Evolutionary conservation across 108 stramenopile species (phyloP).

Genomic region (Nitzschia inconspicua): DNA sequence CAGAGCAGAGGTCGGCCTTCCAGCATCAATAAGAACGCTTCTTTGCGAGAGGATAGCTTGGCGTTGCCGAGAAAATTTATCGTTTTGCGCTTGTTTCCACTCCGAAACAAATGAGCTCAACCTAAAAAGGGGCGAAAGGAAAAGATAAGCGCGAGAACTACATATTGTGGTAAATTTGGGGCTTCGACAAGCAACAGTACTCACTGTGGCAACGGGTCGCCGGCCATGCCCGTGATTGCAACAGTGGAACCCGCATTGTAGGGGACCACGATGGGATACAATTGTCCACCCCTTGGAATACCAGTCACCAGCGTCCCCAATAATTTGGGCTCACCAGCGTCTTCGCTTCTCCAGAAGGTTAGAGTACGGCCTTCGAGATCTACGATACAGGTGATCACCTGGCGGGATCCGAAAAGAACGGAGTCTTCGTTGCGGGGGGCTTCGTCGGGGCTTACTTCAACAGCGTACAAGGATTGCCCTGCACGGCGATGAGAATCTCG

Average conservation of each 20-base stretch:
- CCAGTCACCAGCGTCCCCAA: conserved; percentile 42
- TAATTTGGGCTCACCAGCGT: conserved; percentile 10
- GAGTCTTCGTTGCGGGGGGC: conserved; percentile 25
- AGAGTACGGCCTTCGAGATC: conserved; percentile 36
- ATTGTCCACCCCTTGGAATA: conserved; percentile 26
- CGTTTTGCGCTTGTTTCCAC: conserved; percentile 11
- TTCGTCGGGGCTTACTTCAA: conserved; percentile 13
- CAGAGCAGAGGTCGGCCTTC: conserved; percentile 15
- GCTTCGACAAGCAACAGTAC: background rate
- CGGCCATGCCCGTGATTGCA: conserved; percentile 35
- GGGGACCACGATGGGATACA: conserved; percentile 45
- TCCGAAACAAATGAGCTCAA: conserved; percentile 7
- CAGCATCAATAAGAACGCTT: conserved; percentile 12
- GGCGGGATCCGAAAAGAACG: conserved; percentile 38
- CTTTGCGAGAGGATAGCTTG: conserved; percentile 5
- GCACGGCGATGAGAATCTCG: conserved; percentile 1
- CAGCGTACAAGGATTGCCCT: conserved; percentile 6
- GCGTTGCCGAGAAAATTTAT: conserved; percentile 14
- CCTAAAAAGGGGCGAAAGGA: background rate
- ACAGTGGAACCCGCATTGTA: conserved; percentile 41
- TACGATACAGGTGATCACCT: conserved; percentile 37
- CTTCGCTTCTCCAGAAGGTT: conserved; percentile 39
- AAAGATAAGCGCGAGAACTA: background rate
- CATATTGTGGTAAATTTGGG: background rate
- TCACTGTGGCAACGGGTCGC: conserved; percentile 28